Base-by-base conservation (phyloP, 345 rosid genomes). In the Populus simonii region DNA sequence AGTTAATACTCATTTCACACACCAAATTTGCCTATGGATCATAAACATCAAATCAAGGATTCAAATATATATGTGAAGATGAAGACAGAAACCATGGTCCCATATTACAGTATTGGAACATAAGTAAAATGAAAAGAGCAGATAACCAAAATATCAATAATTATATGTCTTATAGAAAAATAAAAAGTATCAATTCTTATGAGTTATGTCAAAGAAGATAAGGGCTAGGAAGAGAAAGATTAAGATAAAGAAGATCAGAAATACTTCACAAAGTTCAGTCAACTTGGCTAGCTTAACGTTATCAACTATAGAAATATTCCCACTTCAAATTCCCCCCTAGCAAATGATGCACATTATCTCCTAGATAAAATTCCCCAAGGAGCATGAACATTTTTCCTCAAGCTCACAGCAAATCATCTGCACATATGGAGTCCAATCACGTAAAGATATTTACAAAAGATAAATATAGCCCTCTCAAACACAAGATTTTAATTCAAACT, bases 391-490 rank as follows among this genome's bases (percentile, higher is more conserved):
- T 81, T 74, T 69, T 76, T 86, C 89, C 86, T 83, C 84, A 86
- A 83, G 89, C 88, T 83, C 82, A 72, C 87, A 65, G 85, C 81
- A 78, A 85, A 82, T 77, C 83, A 89, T 90, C 92, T 89, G 92
- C 91, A 89, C 84, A 81, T 83, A 85, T 74, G 75, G 83, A 85
- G 82, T 80, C 83, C 90, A 85, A 74, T 72, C 66, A 80, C 63
- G 75, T 79, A 77, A 85, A 41, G 66, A 51, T 57, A 77, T 68
- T 70, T 78, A 66, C 85, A 76, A 61, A 78, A 67, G 73, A 84
- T 73, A 78, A 78, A 25, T 25, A 76, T 68, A 12, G 3, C 49
- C 78, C 65, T 70, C 70, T 38, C 63, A 41, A 23, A 39, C n/a
- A 68, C 63, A 57, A 79, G 13, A 45, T 38, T 73, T 61, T 29